These are phyloP conservation scores for Teratosphaeria epicoccoides DNA, from an alignment of 2,329 filamentous ascomycete species.

Conservation along the genomic window DNA sequence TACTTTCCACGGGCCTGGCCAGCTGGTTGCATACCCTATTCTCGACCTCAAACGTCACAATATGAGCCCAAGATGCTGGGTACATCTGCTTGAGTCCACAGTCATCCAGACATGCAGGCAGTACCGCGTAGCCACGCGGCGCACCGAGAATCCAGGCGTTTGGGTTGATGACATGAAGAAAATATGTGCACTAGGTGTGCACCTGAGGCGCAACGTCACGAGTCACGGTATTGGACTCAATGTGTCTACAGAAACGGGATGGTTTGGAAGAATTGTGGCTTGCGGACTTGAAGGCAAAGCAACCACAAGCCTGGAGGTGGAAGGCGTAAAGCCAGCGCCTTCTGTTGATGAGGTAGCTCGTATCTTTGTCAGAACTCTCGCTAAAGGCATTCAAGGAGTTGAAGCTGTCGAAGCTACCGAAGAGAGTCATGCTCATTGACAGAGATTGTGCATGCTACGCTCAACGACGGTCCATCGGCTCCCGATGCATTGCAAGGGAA, in stretches of 20 bases:
- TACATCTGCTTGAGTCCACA: slow-evolving; percentile 64
- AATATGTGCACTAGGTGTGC: slow-evolving; percentile 86
- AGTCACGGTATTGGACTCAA: slow-evolving; percentile 79
- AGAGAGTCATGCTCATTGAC: not conserved
- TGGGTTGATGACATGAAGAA: slow-evolving; percentile 57
- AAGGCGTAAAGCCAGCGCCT: slow-evolving; percentile 31
- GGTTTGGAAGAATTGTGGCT: slow-evolving; percentile 69
- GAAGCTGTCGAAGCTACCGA: not conserved
- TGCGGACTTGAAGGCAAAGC: slow-evolving; percentile 74
- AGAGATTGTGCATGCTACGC: not conserved
- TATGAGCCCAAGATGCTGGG: slow-evolving; percentile 64
- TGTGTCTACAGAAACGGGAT: slow-evolving; percentile 52
- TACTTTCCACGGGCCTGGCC: slow-evolving; percentile 91
- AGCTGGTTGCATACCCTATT: slow-evolving; percentile 85
- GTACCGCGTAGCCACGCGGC: slow-evolving; percentile 53
- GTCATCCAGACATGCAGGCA: slow-evolving; percentile 54
- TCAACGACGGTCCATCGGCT: not conserved
- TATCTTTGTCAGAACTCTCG: slow-evolving; percentile 33
- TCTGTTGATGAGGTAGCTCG: slow-evolving; percentile 30
- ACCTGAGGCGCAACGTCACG: slow-evolving; percentile 71
- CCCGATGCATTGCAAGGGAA: not conserved
- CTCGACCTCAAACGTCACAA: slow-evolving; percentile 63
- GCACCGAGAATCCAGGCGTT: slow-evolving; percentile 70
- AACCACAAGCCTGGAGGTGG: slow-evolving; percentile 60
- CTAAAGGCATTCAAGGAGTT: slow-evolving; percentile 7